A percentile compares a stretch with the other conserved stretches of the same genome.
phyloP scores from a whole-genome alignment of 352 stramenopile species.

The Globisporangium heterothallicum region DNA sequence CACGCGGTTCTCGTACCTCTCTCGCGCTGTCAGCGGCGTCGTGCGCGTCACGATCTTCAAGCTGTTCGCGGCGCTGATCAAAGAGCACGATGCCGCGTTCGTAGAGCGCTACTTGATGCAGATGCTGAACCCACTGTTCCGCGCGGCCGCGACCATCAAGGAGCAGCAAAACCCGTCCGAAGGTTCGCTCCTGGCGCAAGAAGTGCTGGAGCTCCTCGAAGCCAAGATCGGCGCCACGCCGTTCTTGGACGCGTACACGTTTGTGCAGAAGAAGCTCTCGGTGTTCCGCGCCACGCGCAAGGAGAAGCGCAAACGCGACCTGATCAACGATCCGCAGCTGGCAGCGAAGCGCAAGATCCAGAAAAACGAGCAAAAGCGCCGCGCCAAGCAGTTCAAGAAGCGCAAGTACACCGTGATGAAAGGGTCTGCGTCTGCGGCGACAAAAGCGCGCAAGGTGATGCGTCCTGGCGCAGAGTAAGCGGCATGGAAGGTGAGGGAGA shows the following conservation, averaged over 20 bases:
- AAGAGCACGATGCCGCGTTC: conserved; percentile 42
- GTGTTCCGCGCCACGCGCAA: conserved; percentile 67
- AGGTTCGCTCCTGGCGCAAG: conserved; percentile 62
- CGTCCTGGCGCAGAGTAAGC: conserved; percentile 57
- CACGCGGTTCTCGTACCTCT: conserved; percentile 77
- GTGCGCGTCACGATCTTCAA: conserved; percentile 80
- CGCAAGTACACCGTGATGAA: conserved; percentile 86
- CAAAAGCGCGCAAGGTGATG: conserved; percentile 46
- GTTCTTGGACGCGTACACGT: conserved; percentile 81
- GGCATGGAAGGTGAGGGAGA: not conserved
- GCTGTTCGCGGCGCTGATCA: conserved; percentile 78
- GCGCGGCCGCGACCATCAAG: conserved; percentile 45
- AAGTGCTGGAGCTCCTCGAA: conserved; percentile 86
- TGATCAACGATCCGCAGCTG: conserved; percentile 67
- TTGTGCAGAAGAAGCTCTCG: conserved; percentile 78
- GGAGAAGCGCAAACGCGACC: conserved; percentile 72
- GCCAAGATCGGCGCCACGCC: conserved; percentile 56
- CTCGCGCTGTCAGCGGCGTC: conserved; percentile 40
- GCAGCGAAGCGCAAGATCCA: conserved; percentile 76
- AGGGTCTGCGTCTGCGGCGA: conserved; percentile 57
- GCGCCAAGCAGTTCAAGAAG: conserved; percentile 82
- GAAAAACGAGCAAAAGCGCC: conserved; percentile 83
- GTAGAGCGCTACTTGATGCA: conserved; percentile 63
- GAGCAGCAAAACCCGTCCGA: conserved; percentile 44
- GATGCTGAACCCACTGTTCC: conserved; percentile 83